Evolutionary conservation across 768 basidiomycete genomes (phyloP).

Genomic region (Trametes maxima): DNA sequence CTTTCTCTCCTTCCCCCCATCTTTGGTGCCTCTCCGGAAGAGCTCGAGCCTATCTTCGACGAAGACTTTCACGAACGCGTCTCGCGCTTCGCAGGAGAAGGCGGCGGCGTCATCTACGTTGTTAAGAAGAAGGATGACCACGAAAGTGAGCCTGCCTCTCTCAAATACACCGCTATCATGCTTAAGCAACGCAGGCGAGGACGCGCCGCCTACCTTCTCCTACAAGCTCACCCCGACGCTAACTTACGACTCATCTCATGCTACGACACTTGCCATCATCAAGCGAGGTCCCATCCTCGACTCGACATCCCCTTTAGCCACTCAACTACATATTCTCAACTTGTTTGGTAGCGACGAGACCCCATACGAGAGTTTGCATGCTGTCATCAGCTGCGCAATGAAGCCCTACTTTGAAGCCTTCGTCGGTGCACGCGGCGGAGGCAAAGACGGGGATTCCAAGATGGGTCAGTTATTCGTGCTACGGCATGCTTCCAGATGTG

Average conservation of each 20-base stretch:
- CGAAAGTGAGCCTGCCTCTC: constrained; percentile 55
- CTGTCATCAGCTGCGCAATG: constrained; percentile 91
- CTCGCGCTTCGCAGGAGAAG: constrained; percentile 72
- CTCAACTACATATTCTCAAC: constrained; percentile 90
- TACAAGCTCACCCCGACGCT: constrained; percentile 75
- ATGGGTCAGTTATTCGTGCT: constrained; percentile 56
- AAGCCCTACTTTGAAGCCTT: constrained; percentile 99
- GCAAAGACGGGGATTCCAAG: constrained; percentile 79
- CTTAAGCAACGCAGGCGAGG: constrained; percentile 49
- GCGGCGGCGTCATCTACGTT: constrained; percentile 78
- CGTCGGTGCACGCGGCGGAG: constrained; percentile 77
- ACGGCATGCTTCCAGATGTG: not conserved
- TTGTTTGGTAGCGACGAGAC: constrained; percentile 87
- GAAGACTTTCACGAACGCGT: constrained; percentile 76
- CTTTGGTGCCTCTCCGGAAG: constrained; percentile 67
- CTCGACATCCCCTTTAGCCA: constrained; percentile 72
- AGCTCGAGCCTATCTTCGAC: constrained; percentile 71
- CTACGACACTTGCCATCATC: constrained; percentile 91
- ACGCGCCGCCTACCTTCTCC: constrained; percentile 58
- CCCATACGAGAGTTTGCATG: constrained; percentile 94
- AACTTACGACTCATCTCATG: constrained; percentile 76
- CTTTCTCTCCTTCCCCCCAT: constrained; percentile 75
- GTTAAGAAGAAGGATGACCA: constrained; percentile 75
- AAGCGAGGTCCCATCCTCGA: constrained; percentile 88
- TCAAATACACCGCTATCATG: not conserved